phyloP scores from a whole-genome alignment of 768 basidiomycete species.

The Dendrothele bispora region DNA sequence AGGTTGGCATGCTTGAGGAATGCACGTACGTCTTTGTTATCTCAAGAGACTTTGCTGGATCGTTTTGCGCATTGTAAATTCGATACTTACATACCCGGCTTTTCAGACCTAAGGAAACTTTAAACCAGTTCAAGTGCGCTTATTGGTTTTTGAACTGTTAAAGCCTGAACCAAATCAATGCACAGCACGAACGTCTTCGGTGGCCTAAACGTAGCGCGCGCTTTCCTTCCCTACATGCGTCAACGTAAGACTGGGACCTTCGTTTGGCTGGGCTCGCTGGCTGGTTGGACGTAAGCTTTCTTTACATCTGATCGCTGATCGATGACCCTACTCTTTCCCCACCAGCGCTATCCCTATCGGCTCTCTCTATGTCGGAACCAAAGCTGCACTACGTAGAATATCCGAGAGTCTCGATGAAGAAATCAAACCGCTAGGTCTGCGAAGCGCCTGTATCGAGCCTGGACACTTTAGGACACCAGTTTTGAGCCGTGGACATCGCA shows the following conservation, averaged over 20 bases:
- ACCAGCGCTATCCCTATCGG: too few relatives aligned
- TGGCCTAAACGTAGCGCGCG: conserved; percentile 40
- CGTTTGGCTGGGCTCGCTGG: conserved; percentile 43
- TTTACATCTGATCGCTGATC: too few relatives aligned
- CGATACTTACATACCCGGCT: not conserved
- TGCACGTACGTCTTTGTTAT: conserved; percentile 33
- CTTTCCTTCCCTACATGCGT: conserved; percentile 50
- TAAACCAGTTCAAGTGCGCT: conserved; percentile 35
- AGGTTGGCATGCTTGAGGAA: conserved; percentile 20
- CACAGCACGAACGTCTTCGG: conserved; percentile 47
- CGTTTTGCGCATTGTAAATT: not conserved
- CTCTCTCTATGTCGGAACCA: too few relatives aligned
- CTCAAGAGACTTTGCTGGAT: conserved; percentile 32
- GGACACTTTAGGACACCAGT: too few relatives aligned
- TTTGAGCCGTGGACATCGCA: too few relatives aligned
- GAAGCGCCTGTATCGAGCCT: too few relatives aligned
- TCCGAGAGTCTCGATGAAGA: too few relatives aligned
- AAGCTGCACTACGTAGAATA: too few relatives aligned
- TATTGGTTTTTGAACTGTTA: not conserved
- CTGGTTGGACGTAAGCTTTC: conserved; percentile 33
- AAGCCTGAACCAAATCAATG: not conserved
- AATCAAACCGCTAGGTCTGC: too few relatives aligned
- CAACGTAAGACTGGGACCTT: conserved; percentile 40
- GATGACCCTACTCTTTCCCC: too few relatives aligned
- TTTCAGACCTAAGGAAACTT: conserved; percentile 41